Conservation (phyloP, 495 filamentous ascomycete genomes). For the Annulohypoxylon bovei region DNA sequence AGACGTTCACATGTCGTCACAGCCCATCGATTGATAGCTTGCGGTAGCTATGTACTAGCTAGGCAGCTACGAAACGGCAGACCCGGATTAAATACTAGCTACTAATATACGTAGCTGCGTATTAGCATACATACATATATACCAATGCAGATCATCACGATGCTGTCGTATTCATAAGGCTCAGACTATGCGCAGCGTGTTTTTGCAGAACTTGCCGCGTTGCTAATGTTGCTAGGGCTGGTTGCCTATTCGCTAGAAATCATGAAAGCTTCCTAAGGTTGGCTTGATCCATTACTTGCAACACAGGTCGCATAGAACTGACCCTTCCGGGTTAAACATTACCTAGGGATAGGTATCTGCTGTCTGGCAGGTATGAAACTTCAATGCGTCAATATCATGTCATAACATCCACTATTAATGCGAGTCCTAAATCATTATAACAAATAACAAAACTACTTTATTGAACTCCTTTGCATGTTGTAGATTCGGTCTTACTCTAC, state of each 20-base stretch:
- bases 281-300: not conserved
- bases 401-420: not conserved
- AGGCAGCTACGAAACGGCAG: conserved; percentile 2
- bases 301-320: not conserved
- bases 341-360: not conserved
- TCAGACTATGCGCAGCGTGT: conserved; percentile 12
- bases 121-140: no score
- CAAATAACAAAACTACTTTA: not conserved
- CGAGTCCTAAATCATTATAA: not conserved
- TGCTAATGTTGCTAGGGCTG: not conserved
- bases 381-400: not conserved
- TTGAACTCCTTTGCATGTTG: conserved; percentile 5
- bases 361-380: not conserved
- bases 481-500: not conserved
- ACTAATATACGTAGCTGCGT: not conserved
- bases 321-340: not conserved
- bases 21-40: conserved; percentile 1
- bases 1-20: conserved; percentile 17
- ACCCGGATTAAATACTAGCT: not conserved
- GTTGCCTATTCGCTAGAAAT: not conserved
- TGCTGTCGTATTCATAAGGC: conserved; percentile 9
- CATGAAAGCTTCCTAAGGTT: not conserved
- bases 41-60: not conserved
- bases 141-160: not conserved
- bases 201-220: not conserved